A percentile compares a stretch with the other conserved stretches of the same genome.
phyloP scores from a whole-genome alignment of 2,329 filamentous ascomycete genomes.

The Sporothrix mexicana region DNA sequence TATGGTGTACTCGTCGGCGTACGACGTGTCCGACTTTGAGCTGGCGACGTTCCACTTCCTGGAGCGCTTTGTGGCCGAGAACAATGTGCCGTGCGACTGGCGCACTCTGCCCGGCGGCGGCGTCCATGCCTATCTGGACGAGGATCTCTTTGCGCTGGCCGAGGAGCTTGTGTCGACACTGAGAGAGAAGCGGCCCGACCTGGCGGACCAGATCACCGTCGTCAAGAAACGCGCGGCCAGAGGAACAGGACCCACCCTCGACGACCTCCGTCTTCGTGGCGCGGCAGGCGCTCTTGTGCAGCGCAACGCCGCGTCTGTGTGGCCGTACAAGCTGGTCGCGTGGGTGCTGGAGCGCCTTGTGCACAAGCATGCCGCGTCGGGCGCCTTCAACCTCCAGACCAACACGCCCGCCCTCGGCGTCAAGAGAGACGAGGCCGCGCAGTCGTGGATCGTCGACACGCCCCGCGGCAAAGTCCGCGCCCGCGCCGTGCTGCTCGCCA shows the following conservation, averaged over 20 bases:
- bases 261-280: conserved; percentile 58
- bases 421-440: conserved; percentile 41
- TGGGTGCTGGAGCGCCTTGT: conserved; percentile 70
- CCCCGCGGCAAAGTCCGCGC: conserved; percentile 69
- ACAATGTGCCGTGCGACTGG: conserved; percentile 74
- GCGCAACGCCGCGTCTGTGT: conserved; percentile 69
- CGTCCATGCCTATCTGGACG: conserved; percentile 67
- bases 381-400: conserved; percentile 73
- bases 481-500: conserved; percentile 73
- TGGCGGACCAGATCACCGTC: conserved; percentile 57
- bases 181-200: conserved; percentile 58
- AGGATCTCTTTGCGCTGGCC: conserved; percentile 60
- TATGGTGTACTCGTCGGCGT: conserved; percentile 64
- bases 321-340: conserved; percentile 84
- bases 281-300: conserved; percentile 70
- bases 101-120: conserved; percentile 57
- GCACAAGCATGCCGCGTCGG: conserved; percentile 44
- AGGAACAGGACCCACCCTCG: conserved; percentile 45
- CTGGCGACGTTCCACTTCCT: conserved; percentile 70
- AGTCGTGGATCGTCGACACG: conserved; percentile 68
- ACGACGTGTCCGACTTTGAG: conserved; percentile 73
- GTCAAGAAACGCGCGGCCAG: conserved; percentile 42
- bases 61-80: conserved; percentile 58
- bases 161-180: conserved; percentile 58
- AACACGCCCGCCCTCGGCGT: conserved; percentile 67